Conservation (phyloP, 306 rosid genomes). For the Lathyrus tuberosus region DNA sequence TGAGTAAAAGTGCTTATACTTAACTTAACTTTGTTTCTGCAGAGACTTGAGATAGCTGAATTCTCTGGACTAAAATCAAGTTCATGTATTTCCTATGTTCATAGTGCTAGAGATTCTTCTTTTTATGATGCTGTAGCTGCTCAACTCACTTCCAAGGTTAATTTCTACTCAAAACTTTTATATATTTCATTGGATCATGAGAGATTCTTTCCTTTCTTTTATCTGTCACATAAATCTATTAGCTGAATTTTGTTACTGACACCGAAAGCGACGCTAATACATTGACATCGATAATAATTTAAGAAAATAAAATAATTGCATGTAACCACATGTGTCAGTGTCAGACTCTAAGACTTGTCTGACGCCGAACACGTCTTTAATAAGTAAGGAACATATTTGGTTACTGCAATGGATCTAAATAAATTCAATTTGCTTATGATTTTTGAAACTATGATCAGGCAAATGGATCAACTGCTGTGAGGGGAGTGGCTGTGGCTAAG, state of each 20-base stretch:
- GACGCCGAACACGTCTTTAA: not conserved
- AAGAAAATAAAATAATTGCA: not conserved
- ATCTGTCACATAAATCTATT: not conserved
- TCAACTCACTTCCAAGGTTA: slow-evolving; percentile 79
- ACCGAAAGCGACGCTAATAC: not conserved
- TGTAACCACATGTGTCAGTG: not conserved
- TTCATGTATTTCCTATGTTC: slow-evolving; percentile 60
- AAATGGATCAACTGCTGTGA: slow-evolving; percentile 59
- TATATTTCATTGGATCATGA: slow-evolving; percentile 16
- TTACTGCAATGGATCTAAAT: slow-evolving; percentile 7
- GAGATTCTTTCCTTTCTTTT: slow-evolving; percentile 3
- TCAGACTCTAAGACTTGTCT: not conserved
- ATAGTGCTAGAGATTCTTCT: slow-evolving; percentile 66
- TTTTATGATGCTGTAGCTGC: slow-evolving; percentile 81
- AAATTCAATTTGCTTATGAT: slow-evolving; percentile 16
- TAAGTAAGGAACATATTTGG: not conserved
- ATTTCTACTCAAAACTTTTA: slow-evolving; percentile 19
- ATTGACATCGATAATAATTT: not conserved
- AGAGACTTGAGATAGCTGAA: slow-evolving; percentile 84
- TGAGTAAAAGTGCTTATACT: slow-evolving; percentile 2
- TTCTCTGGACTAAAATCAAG: slow-evolving; percentile 79
- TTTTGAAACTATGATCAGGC: slow-evolving; percentile 46
- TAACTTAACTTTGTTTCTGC: slow-evolving; percentile 40
- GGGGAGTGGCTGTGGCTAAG: slow-evolving; percentile 88
- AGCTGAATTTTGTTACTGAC: not conserved